A percentile compares a stretch with the other conserved stretches of the same genome.
phyloP scores from a whole-genome alignment of 805 yeast species.

The Candida insectalens region DNA sequence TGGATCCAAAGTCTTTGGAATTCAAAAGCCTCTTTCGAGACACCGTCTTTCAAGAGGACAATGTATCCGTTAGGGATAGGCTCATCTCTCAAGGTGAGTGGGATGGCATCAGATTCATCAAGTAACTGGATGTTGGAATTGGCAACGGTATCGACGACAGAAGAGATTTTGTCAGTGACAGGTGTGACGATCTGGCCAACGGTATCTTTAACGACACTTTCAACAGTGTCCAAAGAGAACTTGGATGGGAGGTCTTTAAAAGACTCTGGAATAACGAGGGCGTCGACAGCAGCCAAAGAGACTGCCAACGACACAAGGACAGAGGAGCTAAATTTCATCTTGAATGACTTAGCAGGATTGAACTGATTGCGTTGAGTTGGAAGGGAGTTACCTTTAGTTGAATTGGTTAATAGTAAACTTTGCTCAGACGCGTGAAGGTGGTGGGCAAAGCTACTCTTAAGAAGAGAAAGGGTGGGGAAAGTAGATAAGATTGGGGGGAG shows the following conservation, averaged over 20 bases:
- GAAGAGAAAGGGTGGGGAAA: no score
- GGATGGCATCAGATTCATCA: constrained; percentile 26
- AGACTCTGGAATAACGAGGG: constrained; percentile 12
- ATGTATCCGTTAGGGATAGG: constrained; percentile 72
- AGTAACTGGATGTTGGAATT: constrained; percentile 14
- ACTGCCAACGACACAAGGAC: constrained; percentile 8
- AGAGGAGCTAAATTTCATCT: constrained; percentile 11
- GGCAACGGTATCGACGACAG: constrained; percentile 19
- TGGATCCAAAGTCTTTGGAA: constrained; percentile 65
- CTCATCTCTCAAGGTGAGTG: constrained; percentile 38
- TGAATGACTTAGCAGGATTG: no score
- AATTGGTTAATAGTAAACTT: no score
- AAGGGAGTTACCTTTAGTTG: no score
- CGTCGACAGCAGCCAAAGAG: constrained; percentile 10
- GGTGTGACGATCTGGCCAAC: background rate
- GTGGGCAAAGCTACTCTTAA: no score
- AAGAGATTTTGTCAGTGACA: constrained; percentile 3
- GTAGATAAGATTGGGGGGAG: no score
- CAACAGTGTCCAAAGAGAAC: constrained; percentile 1
- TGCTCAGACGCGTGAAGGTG: no score
- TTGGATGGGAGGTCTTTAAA: constrained; percentile 8
- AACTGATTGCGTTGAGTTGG: no score
- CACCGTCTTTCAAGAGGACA: constrained; percentile 67
- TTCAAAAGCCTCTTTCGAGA: constrained; percentile 39
- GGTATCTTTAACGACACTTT: constrained; percentile 1